Conservation (phyloP, 345 rosid species). For the Psidium guajava region DNA sequence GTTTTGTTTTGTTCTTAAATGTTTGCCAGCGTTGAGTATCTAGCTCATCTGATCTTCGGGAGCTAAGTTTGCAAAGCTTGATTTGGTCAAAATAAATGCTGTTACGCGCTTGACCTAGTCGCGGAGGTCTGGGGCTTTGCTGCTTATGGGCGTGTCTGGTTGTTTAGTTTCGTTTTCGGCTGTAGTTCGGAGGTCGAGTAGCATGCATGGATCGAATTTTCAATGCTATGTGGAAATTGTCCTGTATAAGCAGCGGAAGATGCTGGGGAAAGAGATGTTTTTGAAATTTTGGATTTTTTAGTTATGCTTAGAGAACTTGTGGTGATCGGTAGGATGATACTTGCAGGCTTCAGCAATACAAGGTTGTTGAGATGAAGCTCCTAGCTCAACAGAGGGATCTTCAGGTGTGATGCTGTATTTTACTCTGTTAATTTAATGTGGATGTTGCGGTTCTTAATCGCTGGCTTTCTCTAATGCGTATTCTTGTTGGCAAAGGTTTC, state of each 20-base stretch:
- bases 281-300: background rate
- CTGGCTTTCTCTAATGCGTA: background rate
- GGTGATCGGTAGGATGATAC: background rate
- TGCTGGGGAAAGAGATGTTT: background rate
- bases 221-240: background rate
- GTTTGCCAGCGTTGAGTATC: background rate
- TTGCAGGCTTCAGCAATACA: slow-evolving; percentile 69
- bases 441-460: no score
- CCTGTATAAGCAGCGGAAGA: background rate
- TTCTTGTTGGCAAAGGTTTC: background rate
- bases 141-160: background rate
- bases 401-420: slow-evolving; percentile 25
- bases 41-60: background rate
- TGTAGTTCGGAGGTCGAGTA: background rate
- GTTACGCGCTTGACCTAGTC: background rate
- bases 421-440: background rate
- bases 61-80: background rate
- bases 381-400: slow-evolving; percentile 90
- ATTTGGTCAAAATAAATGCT: background rate
- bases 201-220: background rate
- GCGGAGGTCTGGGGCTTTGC: background rate
- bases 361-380: slow-evolving; percentile 16
- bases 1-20: no score
- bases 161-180: background rate
- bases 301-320: background rate